These are phyloP conservation scores for Teratosphaeria destructans DNA, from an alignment of 2,329 filamentous ascomycete species.

Conservation along the genomic window DNA sequence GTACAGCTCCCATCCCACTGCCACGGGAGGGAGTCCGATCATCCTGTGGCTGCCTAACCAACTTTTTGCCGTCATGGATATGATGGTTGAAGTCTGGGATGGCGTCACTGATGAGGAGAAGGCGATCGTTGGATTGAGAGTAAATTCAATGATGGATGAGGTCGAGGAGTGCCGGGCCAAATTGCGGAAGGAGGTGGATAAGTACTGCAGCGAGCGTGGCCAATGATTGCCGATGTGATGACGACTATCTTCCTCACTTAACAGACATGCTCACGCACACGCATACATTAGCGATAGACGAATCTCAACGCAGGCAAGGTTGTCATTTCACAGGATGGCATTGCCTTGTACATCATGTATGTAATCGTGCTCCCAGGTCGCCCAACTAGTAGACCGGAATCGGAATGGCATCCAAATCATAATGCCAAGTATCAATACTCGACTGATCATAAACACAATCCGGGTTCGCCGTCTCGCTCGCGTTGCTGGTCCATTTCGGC, in stretches of 20 bases:
- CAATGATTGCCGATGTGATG: not conserved
- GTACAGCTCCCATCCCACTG: constrained; percentile 63
- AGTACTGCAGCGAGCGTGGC: not conserved
- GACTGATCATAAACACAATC: constrained; percentile 30
- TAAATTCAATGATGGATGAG: constrained; percentile 53
- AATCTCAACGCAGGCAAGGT: not conserved
- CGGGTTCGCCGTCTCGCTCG: constrained; percentile 22
- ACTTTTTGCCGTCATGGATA: constrained; percentile 59
- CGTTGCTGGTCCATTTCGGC: constrained; percentile 16
- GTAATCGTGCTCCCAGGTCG: not conserved
- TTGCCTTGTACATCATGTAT: not conserved
- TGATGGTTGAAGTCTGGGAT: constrained; percentile 54
- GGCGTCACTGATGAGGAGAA: constrained; percentile 15
- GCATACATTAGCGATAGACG: not conserved
- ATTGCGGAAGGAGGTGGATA: constrained; percentile 59
- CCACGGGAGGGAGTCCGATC: constrained; percentile 71
- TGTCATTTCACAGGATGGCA: not conserved
- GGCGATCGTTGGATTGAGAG: constrained; percentile 2
- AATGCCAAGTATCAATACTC: constrained; percentile 31
- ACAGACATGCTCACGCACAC: too few species aligned
- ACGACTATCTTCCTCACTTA: too few species aligned
- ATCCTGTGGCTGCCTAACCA: constrained; percentile 80
- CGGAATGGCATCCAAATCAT: constrained; percentile 35
- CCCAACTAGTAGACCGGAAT: constrained; percentile 28
- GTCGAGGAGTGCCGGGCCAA: constrained; percentile 54